These are phyloP conservation scores for Bacidia rubella DNA, from an alignment of 495 filamentous ascomycete species.

Conservation along the genomic window DNA sequence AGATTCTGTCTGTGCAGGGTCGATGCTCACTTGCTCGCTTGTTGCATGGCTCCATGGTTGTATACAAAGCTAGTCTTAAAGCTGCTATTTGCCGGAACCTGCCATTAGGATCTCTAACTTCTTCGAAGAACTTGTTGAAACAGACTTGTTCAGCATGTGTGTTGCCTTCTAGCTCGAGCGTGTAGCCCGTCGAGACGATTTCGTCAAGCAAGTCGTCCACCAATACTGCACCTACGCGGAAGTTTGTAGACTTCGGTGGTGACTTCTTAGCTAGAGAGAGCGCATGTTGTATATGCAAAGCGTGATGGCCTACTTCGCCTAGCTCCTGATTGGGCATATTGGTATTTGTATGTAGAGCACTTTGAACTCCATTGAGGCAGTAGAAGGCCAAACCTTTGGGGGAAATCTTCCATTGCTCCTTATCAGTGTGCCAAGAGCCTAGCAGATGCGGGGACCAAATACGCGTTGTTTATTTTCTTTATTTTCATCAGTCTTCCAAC, in stretches of 20 bases:
- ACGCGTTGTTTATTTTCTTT: background rate
- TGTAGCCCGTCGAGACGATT: conserved; percentile 76
- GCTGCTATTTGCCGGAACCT: conserved; percentile 43
- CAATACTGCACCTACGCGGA: conserved; percentile 78
- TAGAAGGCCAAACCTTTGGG: too few species aligned
- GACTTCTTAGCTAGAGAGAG: conserved; percentile 63
- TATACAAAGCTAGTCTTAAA: conserved; percentile 55
- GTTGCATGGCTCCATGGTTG: conserved; percentile 88
- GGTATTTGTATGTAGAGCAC: background rate
- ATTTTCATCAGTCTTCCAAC: background rate
- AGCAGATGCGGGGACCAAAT: too few species aligned
- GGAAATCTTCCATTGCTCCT: too few species aligned
- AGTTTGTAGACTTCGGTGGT: conserved; percentile 78
- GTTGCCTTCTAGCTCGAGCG: conserved; percentile 80
- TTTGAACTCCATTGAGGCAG: too few species aligned
- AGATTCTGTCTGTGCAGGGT: conserved; percentile 71
- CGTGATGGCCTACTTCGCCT: conserved; percentile 31
- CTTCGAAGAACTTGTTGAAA: conserved; percentile 48
- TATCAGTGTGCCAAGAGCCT: too few species aligned
- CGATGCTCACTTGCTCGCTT: conserved; percentile 67
- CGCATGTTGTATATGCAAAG: conserved; percentile 54
- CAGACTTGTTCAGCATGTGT: conserved; percentile 93
- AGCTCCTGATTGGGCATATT: background rate
- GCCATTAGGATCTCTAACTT: conserved; percentile 37
- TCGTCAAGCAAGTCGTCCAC: conserved; percentile 39